Evolutionary conservation across 2,329 filamentous ascomycete species (phyloP).

Genomic region (Hirsutella thompsonii): DNA sequence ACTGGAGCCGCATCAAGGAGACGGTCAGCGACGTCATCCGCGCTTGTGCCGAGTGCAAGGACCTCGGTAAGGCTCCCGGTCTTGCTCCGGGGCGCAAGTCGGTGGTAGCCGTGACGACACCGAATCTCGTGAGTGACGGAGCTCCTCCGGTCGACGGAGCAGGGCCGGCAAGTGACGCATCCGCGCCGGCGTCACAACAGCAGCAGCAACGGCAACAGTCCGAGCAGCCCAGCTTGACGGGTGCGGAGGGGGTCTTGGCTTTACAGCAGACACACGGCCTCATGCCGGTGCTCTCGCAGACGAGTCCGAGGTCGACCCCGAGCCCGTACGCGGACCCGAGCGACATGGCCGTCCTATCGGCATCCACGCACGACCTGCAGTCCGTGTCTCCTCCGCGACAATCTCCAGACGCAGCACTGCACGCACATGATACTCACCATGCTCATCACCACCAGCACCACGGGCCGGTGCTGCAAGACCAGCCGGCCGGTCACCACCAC

Average conservation of each 20-base stretch:
- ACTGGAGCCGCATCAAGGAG: slow-evolving; percentile 97
- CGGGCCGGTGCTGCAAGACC: slow-evolving; percentile 8
- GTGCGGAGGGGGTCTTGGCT: slow-evolving; percentile 12
- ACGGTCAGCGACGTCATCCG: slow-evolving; percentile 91
- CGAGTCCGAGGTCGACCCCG: slow-evolving; percentile 12
- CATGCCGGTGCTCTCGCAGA: slow-evolving; percentile 14
- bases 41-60: slow-evolving; percentile 83
- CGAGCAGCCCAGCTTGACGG: neutral
- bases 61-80: slow-evolving; percentile 46
- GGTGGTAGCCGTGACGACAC: neutral
- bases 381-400: neutral
- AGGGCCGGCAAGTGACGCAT: too few relatives aligned
- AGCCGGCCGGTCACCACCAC: slow-evolving; percentile 13
- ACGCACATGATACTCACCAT: too few relatives aligned
- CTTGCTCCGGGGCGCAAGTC: slow-evolving; percentile 11
- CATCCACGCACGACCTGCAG: slow-evolving; percentile 8
- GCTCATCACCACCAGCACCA: slow-evolving; percentile 5
- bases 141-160: too few relatives aligned
- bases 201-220: slow-evolving; percentile 1
- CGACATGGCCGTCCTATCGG: slow-evolving; percentile 29
- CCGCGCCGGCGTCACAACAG: neutral
- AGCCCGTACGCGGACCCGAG: slow-evolving; percentile 32
- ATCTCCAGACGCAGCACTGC: neutral
- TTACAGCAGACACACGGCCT: slow-evolving; percentile 15
- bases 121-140: neutral